These are phyloP conservation scores for Inga leiocalycina DNA, from an alignment of 306 rosid species.

Conservation along the genomic window DNA sequence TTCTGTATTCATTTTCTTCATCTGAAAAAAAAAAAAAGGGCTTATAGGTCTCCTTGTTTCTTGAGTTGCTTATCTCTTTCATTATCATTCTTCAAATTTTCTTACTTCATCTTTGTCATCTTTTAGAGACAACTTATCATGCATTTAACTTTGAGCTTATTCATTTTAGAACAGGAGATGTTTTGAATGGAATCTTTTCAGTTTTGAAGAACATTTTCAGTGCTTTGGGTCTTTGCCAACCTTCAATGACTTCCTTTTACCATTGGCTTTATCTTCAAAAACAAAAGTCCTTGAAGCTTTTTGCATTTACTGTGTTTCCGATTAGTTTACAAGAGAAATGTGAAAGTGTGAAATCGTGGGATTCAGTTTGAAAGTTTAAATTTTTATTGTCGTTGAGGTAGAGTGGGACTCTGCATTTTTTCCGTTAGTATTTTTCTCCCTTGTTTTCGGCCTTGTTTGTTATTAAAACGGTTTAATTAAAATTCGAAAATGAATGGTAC, in stretches of 20 bases:
- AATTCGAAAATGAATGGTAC: background rate
- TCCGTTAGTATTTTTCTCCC: constrained; percentile 26
- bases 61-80: constrained; percentile 22
- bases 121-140: constrained; percentile 7
- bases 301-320: constrained; percentile 13
- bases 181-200: background rate
- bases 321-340: background rate
- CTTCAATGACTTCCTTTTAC: constrained; percentile 16
- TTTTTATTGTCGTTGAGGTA: constrained; percentile 34
- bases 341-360: constrained; percentile 19
- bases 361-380: constrained; percentile 35
- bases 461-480: constrained; percentile 12
- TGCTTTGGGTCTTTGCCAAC: background rate
- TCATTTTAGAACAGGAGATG: background rate
- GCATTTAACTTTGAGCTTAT: constrained; percentile 24
- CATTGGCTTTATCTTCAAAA: background rate
- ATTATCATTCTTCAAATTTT: constrained; percentile 2
- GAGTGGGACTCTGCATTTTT: constrained; percentile 32
- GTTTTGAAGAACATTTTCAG: constrained; percentile 14
- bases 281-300: background rate
- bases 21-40: constrained; percentile 34
- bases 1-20: constrained; percentile 9
- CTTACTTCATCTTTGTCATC: constrained; percentile 12
- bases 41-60: constrained; percentile 13
- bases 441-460: constrained; percentile 28